Evolutionary conservation across 2,329 filamentous ascomycete species (phyloP), one percentile per base, ranked within the genome.

Genomic region (Lachnellula arida): DNA sequence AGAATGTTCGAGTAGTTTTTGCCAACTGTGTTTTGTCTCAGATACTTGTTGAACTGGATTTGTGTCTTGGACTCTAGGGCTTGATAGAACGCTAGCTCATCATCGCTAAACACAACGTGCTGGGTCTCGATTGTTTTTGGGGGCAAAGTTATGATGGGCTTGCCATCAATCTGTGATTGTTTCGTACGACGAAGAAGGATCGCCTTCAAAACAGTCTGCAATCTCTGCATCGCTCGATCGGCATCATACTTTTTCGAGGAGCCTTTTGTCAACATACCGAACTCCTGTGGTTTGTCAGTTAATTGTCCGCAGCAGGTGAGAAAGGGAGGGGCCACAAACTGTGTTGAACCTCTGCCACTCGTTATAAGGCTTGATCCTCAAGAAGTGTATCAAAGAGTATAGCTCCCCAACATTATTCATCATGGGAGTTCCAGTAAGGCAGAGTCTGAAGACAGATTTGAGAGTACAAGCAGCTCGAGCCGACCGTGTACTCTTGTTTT

Each of bases 151-250:
- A 92, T 75, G 54, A 93, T 89, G 0, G 88, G 89, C 63, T 89
- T 81, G 7, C 91, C 91, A 67, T 96, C 86, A 53, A 96, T 86
- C 60, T 81, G 74, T 0, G 90, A 91, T 35, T 82, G 79, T 72
- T 96, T 96, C 54, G 86, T 92, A 19, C 92, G 86, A 28, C 91
- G 87, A 49, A 96, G 78, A 73, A 96, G 86, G 48, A 92, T 84
- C 1, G 88, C 87, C 65, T 89, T 91, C 39, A 96, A 80, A 5
- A 96, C 72, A 5, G 84, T 83, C 56, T 90, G 89, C 5, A 96
- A 74, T 63, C 85, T 82, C 51, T 74, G 74, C 85, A 96, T 90
- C 2, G 86, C 85, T 42, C 67, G 67, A 19, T 72, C 59, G 3
- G 55, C 40, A 44, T 64, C 58, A 34, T 59, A 53, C 23, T 61